Conservation (phyloP, 176 grass and related monocot genomes). For the Triticum timopheevii region DNA sequence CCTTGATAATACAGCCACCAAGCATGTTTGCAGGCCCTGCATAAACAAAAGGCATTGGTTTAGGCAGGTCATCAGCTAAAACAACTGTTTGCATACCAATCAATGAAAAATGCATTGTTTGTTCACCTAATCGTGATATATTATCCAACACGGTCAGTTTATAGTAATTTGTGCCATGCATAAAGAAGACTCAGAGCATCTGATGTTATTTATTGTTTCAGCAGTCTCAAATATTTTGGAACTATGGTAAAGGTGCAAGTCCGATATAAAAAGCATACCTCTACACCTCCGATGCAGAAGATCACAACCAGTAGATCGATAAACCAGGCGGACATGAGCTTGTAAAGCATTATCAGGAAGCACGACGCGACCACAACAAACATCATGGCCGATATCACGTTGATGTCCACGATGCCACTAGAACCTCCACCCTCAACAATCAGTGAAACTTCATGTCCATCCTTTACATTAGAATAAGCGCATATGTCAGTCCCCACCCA, state of each 20-base stretch:
- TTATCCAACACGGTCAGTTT: background rate
- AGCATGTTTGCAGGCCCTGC: conserved; percentile 97
- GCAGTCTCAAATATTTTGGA: background rate
- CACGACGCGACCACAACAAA: conserved; percentile 92
- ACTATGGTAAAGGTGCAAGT: background rate
- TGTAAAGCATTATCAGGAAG: conserved; percentile 94
- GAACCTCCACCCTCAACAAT: conserved; percentile 58
- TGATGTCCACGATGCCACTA: conserved; percentile 82
- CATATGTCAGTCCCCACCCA: conserved; percentile 24
- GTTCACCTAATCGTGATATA: too few relatives aligned
- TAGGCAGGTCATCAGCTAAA: conserved; percentile 23
- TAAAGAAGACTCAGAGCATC: background rate
- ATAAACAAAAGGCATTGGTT: conserved; percentile 30
- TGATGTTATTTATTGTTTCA: background rate
- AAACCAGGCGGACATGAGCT: conserved; percentile 92
- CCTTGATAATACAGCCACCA: conserved; percentile 92
- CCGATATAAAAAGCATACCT: conserved; percentile 34
- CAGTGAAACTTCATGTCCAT: conserved; percentile 65
- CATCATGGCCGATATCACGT: conserved; percentile 75
- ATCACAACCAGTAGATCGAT: conserved; percentile 83
- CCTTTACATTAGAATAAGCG: conserved; percentile 45
- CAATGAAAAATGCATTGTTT: too few relatives aligned
- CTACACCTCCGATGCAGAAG: conserved; percentile 94
- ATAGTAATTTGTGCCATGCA: background rate
- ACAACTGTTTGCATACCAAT: background rate